Base-by-base conservation (phyloP, 805 yeast genomes). In the Groenewaldozyma salmanticensis region DNA sequence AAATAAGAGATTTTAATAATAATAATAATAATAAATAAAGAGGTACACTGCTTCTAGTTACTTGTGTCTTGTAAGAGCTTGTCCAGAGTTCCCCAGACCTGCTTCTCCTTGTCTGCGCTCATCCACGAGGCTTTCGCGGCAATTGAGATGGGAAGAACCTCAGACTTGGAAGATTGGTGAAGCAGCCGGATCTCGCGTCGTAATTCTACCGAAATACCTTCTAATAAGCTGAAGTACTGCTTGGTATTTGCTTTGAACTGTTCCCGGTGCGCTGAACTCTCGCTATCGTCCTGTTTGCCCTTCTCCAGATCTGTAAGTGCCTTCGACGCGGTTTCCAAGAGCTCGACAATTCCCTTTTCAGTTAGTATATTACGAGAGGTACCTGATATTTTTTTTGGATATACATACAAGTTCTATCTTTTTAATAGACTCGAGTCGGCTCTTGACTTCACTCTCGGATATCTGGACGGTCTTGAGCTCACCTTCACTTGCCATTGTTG, bases 121-220 rank as follows among this genome's bases (percentile, higher is more conserved):
- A 80, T 70, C 62, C 73, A 70, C 4, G 83, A 74, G 27, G 86
- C 84, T 61, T 80, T 79, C 48, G 78, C 78, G 39, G 79, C 81
- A 19, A 82, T 73, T 33, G 71, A 68, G 2, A 81, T 70, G 1
- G 94, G 92, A 21, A 82, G 64, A 31, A 82, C 71, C 37, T 70
- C 71, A 16, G 67, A 65, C 42, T 68, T 67, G 38, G 65, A 62
- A 22, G 59, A 59, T 5, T 49, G 51, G 58, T 82, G 87, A 59
- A 81, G 64, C 11, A 71, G 52, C 53, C 75, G 74, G 34, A 83
- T 75, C 51, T 83, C 94, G 37, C 71, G 68, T n/a, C 87, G 65
- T 27, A 83, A 58, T 35, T 67, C 67, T 13, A 74, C 69, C 2
- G 87, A 76, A 3, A 81, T 69, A 27, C 61, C 66, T 52, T 81